phyloP scores from a whole-genome alignment of 345 rosid species.

The Populus davidiana region DNA sequence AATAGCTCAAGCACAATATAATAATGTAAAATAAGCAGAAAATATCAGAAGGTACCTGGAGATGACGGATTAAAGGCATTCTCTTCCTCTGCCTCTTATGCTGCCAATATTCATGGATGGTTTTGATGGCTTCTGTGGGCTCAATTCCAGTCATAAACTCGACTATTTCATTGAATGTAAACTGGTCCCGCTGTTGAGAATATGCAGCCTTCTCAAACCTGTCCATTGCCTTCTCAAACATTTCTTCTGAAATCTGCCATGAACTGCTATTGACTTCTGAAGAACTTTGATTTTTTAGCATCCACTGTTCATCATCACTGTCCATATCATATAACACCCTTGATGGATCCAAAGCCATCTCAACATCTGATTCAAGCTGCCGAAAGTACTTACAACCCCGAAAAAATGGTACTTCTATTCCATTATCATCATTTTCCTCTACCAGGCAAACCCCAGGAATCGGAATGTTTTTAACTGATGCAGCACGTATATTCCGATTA shows the following conservation, averaged over 20 bases:
- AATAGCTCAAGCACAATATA: not conserved
- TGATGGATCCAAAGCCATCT: slow-evolving; percentile 83
- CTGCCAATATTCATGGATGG: slow-evolving; percentile 67
- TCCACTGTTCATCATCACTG: slow-evolving; percentile 86
- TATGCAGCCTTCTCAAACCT: slow-evolving; percentile 84
- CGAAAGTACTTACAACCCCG: slow-evolving; percentile 56
- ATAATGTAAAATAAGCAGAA: slow-evolving; percentile 1
- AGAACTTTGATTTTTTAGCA: slow-evolving; percentile 40
- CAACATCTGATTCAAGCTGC: slow-evolving; percentile 88
- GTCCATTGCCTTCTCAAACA: slow-evolving; percentile 83
- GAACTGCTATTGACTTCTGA: slow-evolving; percentile 35
- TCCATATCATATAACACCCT: slow-evolving; percentile 90
- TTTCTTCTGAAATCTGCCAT: slow-evolving; percentile 45
- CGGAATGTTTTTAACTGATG: slow-evolving; percentile 82
- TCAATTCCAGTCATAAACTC: slow-evolving; percentile 58
- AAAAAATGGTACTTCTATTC: slow-evolving; percentile 43
- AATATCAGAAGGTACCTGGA: slow-evolving; percentile 59
- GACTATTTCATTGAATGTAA: slow-evolving; percentile 61
- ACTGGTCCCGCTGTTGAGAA: slow-evolving; percentile 63
- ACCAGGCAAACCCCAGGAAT: slow-evolving; percentile 82
- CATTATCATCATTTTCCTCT: slow-evolving; percentile 59
- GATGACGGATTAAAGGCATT: slow-evolving; percentile 89
- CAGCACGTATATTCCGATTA: slow-evolving; percentile 76
- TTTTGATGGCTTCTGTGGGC: slow-evolving; percentile 43
- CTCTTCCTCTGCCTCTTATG: slow-evolving; percentile 74